phyloP scores from a whole-genome alignment of 2,329 filamentous ascomycete species.

The Colletotrichum godetiae region DNA sequence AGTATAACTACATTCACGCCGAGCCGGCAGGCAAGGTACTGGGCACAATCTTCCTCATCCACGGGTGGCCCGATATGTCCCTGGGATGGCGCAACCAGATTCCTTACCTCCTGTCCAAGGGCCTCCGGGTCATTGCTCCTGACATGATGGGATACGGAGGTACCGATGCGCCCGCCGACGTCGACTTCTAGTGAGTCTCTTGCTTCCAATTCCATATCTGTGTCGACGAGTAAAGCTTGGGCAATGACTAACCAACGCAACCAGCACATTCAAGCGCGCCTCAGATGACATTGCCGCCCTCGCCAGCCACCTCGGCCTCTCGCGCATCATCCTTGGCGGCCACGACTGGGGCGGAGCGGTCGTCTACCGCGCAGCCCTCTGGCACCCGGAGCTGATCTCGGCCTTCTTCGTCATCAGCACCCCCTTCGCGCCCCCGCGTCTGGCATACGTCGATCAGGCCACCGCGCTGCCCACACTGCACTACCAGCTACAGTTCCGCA shows the following conservation, averaged over 20 bases:
- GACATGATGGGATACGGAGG: constrained; percentile 84
- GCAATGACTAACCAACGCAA: constrained; percentile 46
- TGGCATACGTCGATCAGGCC: constrained; percentile 64
- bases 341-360: constrained; percentile 86
- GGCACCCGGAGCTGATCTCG: constrained; percentile 74
- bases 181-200: constrained; percentile 19
- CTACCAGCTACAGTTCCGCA: constrained; percentile 81
- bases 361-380: constrained; percentile 76
- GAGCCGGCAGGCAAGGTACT: constrained; percentile 50
- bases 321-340: constrained; percentile 77
- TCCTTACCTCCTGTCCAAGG: constrained; percentile 72
- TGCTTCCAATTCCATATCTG: too few species aligned
- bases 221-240: too few species aligned
- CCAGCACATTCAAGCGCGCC: constrained; percentile 76
- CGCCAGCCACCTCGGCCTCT: constrained; percentile 60
- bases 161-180: constrained; percentile 69
- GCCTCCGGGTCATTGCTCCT: constrained; percentile 77
- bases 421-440: constrained; percentile 68
- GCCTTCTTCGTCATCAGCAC: constrained; percentile 81
- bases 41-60: constrained; percentile 59
- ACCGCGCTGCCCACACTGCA: constrained; percentile 74
- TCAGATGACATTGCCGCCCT: constrained; percentile 79
- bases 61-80: constrained; percentile 80
- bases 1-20: constrained; percentile 70
- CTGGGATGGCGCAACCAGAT: constrained; percentile 87